Evolutionary conservation across 202 grass and related monocot genomes (phyloP).

Genomic region (Brachypodium distachyon): DNA sequence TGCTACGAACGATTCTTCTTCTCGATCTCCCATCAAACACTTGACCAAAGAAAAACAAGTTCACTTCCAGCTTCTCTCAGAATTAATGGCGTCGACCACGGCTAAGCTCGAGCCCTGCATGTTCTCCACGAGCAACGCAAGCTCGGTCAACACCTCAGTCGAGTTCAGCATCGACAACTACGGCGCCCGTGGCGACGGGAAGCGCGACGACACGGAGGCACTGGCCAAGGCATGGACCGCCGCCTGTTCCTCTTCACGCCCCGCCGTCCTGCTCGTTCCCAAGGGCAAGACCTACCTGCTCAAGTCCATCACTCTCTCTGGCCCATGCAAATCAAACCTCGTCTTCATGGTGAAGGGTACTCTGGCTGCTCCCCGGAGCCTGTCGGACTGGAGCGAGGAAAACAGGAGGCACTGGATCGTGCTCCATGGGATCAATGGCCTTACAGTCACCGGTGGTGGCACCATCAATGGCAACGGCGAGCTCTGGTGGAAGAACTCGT

Average conservation of each 20-base stretch:
- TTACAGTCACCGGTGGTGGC: conserved; percentile 51
- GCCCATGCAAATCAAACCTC: conserved; percentile 47
- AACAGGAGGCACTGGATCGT: conserved; percentile 50
- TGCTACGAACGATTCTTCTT: no score
- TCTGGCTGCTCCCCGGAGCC: conserved; percentile 38
- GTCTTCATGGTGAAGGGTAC: conserved; percentile 36
- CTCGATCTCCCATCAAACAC: no score
- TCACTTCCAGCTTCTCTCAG: no score
- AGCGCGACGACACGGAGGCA: conserved; percentile 43
- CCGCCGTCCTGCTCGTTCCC: conserved; percentile 47
- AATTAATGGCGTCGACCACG: no score
- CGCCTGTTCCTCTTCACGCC: conserved; percentile 38
- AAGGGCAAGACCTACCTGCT: conserved; percentile 40
- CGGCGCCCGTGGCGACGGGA: conserved; percentile 57
- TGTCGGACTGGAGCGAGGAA: conserved; percentile 27
- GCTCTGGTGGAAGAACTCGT: conserved; percentile 68
- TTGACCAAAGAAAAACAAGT: no score
- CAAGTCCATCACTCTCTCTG: conserved; percentile 31
- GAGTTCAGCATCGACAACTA: conserved; percentile 46
- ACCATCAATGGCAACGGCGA: conserved; percentile 68
- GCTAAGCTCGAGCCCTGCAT: neutral
- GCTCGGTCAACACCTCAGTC: neutral
- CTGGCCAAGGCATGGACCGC: conserved; percentile 36
- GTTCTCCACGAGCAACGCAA: neutral
- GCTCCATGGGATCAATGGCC: conserved; percentile 17